Evolutionary conservation across 106 monocot genomes (phyloP).

Genomic region (Apostasia shenzhenica): DNA sequence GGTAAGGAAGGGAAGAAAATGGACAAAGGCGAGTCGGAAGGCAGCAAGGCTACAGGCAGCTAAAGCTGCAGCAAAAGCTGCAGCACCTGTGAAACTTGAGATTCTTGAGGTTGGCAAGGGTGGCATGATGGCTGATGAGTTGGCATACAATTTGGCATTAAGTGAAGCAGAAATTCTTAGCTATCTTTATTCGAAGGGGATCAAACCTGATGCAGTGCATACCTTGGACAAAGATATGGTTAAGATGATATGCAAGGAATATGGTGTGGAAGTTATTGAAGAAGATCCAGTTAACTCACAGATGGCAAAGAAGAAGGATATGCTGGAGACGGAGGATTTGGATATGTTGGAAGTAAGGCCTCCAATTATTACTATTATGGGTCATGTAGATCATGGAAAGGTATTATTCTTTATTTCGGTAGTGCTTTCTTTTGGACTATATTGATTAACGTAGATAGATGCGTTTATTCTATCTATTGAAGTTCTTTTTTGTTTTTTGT

Average conservation of each 20-base stretch:
- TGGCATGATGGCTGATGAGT: conserved; percentile 73
- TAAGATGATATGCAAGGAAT: conserved; percentile 95
- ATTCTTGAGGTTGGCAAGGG: conserved; percentile 93
- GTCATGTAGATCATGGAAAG: conserved; percentile 99
- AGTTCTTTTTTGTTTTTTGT: conserved; percentile 4
- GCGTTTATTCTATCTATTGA: background rate
- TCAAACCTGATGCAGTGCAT: conserved; percentile 52
- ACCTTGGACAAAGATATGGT: conserved; percentile 81
- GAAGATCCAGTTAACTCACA: conserved; percentile 47
- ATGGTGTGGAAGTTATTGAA: conserved; percentile 92
- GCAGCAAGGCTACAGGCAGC: conserved; percentile 69
- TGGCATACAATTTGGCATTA: conserved; percentile 73
- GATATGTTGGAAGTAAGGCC: conserved; percentile 71
- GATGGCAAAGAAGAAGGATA: conserved; percentile 94
- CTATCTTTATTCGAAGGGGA: conserved; percentile 61
- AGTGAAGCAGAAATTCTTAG: conserved; percentile 60
- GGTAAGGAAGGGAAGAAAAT: conserved; percentile 66
- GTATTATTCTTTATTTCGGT: conserved; percentile 19
- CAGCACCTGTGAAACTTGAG: conserved; percentile 81
- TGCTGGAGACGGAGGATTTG: conserved; percentile 77
- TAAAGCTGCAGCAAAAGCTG: conserved; percentile 59
- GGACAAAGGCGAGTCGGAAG: conserved; percentile 80
- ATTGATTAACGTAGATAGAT: background rate
- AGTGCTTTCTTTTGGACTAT: background rate
- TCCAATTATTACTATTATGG: conserved; percentile 97